A percentile compares a stretch with the other conserved stretches of the same genome.
These are phyloP conservation scores for Ceratobasidium theobromae DNA, from an alignment of 1,284 basidiomycete species.

Conservation along the genomic window DNA sequence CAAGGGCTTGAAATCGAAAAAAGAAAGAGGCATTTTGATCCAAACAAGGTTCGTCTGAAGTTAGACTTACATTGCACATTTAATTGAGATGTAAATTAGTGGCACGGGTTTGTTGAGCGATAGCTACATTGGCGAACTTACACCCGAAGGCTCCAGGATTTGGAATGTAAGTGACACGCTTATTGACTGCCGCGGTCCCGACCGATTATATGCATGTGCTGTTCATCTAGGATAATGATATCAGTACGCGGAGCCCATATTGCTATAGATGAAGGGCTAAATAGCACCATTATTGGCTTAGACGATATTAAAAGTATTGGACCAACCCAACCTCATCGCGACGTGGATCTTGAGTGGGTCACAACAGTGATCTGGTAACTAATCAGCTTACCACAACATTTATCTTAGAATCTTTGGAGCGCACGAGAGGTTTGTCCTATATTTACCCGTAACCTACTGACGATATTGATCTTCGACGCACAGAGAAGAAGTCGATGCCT, in stretches of 20 bases:
- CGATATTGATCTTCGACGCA: neutral
- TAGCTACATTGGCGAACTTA: slow-evolving; percentile 34
- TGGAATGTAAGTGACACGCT: slow-evolving; percentile 37
- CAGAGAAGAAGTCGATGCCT: slow-evolving; percentile 41
- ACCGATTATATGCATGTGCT: neutral
- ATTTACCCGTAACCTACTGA: neutral
- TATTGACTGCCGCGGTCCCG: neutral
- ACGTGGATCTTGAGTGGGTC: slow-evolving; percentile 39
- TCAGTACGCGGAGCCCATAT: slow-evolving; percentile 6
- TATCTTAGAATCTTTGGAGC: slow-evolving; percentile 43
- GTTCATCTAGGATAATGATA: slow-evolving; percentile 34
- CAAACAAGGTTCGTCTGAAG: slow-evolving; percentile 41
- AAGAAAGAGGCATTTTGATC: slow-evolving; percentile 43
- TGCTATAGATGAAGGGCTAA: neutral
- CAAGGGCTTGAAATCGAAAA: slow-evolving; percentile 42
- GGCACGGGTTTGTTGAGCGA: slow-evolving; percentile 45
- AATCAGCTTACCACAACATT: slow-evolving; percentile 40
- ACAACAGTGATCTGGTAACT: slow-evolving; percentile 34
- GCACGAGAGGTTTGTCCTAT: slow-evolving; percentile 38
- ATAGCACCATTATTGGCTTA: neutral
- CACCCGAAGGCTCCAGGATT: slow-evolving; percentile 27
- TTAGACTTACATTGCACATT: neutral
- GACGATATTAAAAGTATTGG: slow-evolving; percentile 35
- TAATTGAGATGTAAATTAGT: slow-evolving; percentile 11
- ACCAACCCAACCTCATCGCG: slow-evolving; percentile 40